Conservation (phyloP, 2,329 filamentous ascomycete species). For the Xylaria sp. region DNA sequence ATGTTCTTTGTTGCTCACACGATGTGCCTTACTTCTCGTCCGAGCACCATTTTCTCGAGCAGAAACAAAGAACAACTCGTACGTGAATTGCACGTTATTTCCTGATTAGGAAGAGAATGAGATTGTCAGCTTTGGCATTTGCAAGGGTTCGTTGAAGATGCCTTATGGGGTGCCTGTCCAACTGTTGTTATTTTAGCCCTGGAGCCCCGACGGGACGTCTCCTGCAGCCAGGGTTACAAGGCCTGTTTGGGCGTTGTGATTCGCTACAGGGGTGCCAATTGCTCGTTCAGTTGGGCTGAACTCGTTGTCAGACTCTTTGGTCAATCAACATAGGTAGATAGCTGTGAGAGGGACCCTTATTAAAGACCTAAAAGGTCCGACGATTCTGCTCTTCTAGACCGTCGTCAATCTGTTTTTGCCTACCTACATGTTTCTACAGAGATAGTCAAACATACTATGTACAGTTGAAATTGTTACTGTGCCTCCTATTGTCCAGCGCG, state of each 20-base stretch:
- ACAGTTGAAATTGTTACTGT: not conserved
- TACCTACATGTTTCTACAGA: not conserved
- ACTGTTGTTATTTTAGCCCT: slow-evolving; percentile 19
- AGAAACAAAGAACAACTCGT: too few relatives aligned
- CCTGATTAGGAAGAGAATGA: too few relatives aligned
- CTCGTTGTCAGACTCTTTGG: not conserved
- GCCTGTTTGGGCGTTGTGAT: slow-evolving; percentile 27
- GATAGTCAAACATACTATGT: not conserved
- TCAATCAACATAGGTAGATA: not conserved
- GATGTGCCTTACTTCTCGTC: too few relatives aligned
- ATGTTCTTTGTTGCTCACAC: too few relatives aligned
- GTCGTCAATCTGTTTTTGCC: not conserved
- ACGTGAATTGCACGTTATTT: too few relatives aligned
- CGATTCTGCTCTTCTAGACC: not conserved
- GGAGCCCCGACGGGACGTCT: slow-evolving; percentile 23
- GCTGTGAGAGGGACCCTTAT: not conserved
- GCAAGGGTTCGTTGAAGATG: not conserved
- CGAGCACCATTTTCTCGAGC: too few relatives aligned
- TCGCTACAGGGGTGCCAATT: slow-evolving; percentile 30
- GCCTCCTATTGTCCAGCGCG: not conserved
- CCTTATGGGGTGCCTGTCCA: slow-evolving; percentile 6
- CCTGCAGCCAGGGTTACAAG: slow-evolving; percentile 26
- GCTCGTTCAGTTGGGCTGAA: slow-evolving; percentile 33
- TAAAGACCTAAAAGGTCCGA: not conserved
- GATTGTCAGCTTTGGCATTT: not conserved